Percentiles rank a stretch among this genome's conserved stretches.
phyloP scores from a whole-genome alignment of 1,284 basidiomycete genomes.

The Serendipita sp. region DNA sequence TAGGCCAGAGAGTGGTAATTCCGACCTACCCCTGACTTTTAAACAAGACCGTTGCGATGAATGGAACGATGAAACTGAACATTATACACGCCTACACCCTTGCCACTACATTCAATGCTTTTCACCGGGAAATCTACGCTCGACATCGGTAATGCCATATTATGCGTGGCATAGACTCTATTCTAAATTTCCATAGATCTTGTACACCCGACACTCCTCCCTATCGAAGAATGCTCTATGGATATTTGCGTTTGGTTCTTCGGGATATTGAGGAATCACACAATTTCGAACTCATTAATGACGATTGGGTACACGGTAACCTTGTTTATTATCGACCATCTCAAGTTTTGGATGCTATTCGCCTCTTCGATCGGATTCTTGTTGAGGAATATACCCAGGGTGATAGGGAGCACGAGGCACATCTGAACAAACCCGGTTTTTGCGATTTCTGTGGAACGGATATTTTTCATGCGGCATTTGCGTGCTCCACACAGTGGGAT shows the following conservation, averaged over 20 bases:
- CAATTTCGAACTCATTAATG: neutral
- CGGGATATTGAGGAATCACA: neutral
- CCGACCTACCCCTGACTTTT: too few species aligned
- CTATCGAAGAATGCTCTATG: neutral
- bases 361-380: neutral
- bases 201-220: neutral
- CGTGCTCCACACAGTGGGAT: neutral
- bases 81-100: neutral
- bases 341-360: neutral
- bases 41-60: too few species aligned
- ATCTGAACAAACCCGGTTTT: neutral
- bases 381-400: neutral
- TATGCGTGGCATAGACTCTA: neutral
- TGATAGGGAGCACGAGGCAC: neutral
- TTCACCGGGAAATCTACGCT: neutral
- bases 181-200: neutral
- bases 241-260: neutral
- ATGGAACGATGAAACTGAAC: neutral
- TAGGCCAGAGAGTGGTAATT: too few species aligned
- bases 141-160: neutral
- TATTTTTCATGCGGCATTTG: neutral
- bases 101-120: neutral
- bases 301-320: neutral
- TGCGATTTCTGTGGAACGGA: constrained; percentile 3
- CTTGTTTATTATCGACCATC: neutral